A percentile compares a stretch with the other conserved stretches of the same genome.
phyloP scores from a whole-genome alignment of 768 basidiomycete genomes.

The Suillus subaureus region DNA sequence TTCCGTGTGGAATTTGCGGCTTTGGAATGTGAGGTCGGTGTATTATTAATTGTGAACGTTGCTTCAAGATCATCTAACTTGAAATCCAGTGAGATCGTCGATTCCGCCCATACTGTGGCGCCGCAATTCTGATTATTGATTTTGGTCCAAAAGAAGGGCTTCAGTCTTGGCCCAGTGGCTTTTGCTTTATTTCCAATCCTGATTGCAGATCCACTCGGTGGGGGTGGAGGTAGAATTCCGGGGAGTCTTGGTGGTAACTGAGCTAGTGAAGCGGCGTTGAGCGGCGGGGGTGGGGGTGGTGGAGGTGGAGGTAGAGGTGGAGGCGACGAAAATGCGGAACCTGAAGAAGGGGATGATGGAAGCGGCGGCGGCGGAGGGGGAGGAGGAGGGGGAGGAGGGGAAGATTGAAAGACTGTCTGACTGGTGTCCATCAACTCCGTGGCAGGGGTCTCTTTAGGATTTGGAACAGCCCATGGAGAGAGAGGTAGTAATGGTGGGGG shows the following conservation, averaged over 20 bases:
- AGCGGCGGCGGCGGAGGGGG: conserved; percentile 26
- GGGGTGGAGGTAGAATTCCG: conserved; percentile 35
- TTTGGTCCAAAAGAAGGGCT: conserved; percentile 94
- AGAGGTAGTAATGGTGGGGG: conserved; percentile 26
- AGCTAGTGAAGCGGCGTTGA: conserved; percentile 20
- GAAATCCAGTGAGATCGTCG: conserved; percentile 44
- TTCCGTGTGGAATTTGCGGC: conserved; percentile 46
- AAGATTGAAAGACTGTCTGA: conserved; percentile 10
- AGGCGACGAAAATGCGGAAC: conserved; percentile 24
- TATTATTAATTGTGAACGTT: conserved; percentile 65
- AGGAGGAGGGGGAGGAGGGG: conserved; percentile 29
- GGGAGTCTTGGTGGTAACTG: conserved; percentile 40
- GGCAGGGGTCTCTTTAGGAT: conserved; percentile 17
- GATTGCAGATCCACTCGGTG: conserved; percentile 28
- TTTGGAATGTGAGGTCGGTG: conserved; percentile 45
- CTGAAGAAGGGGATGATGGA: conserved; percentile 7
- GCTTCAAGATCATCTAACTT: conserved; percentile 73
- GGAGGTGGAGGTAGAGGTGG: conserved; percentile 34
- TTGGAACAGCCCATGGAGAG: conserved; percentile 15
- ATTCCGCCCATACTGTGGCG: conserved; percentile 74
- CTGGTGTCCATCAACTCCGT: background rate
- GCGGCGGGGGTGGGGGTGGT: conserved; percentile 27
- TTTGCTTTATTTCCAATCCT: conserved; percentile 35
- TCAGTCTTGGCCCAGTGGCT: conserved; percentile 54
- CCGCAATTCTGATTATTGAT: conserved; percentile 44